phyloP scores from a whole-genome alignment of 495 filamentous ascomycete species.

The Penicillium parvum region DNA sequence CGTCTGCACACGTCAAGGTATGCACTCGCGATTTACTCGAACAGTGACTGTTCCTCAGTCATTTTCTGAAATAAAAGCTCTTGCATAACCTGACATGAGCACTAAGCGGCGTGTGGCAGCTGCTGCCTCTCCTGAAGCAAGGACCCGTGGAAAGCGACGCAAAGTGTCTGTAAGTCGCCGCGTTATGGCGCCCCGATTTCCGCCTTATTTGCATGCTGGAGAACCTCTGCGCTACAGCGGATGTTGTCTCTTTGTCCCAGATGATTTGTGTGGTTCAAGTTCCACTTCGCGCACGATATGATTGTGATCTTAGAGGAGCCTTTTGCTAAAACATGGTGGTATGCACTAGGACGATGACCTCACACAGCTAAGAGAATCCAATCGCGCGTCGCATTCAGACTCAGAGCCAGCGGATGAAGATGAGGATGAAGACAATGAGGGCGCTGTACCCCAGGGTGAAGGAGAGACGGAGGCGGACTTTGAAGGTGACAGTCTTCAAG shows the following conservation, averaged over 20 bases:
- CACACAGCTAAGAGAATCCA: conserved; percentile 25
- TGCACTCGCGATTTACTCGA: conserved; percentile 6
- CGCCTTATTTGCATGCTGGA: neutral
- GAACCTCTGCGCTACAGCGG: neutral
- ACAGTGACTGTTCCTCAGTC: neutral
- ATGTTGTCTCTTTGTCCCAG: neutral
- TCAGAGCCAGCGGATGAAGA: conserved; percentile 28
- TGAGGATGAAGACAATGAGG: conserved; percentile 7
- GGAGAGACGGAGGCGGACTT: conserved; percentile 48
- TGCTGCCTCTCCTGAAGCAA: conserved; percentile 33
- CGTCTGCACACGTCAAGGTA: conserved; percentile 25
- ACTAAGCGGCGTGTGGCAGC: conserved; percentile 61
- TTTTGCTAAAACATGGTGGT: neutral
- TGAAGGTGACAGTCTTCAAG: conserved; percentile 65
- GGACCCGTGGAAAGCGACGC: conserved; percentile 55
- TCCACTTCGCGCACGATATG: neutral
- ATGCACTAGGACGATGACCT: conserved; percentile 17
- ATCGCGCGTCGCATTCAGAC: conserved; percentile 31
- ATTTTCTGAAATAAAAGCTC: neutral
- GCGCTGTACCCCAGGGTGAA: conserved; percentile 16
- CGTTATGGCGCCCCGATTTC: neutral
- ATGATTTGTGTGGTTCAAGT: too few species aligned
- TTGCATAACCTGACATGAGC: conserved; percentile 47
- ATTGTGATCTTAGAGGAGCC: too few species aligned
- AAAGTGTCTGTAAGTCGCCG: conserved; percentile 51